Conservation (phyloP, 73 alveolate genomes). For the Durusdinium trenchii region DNA sequence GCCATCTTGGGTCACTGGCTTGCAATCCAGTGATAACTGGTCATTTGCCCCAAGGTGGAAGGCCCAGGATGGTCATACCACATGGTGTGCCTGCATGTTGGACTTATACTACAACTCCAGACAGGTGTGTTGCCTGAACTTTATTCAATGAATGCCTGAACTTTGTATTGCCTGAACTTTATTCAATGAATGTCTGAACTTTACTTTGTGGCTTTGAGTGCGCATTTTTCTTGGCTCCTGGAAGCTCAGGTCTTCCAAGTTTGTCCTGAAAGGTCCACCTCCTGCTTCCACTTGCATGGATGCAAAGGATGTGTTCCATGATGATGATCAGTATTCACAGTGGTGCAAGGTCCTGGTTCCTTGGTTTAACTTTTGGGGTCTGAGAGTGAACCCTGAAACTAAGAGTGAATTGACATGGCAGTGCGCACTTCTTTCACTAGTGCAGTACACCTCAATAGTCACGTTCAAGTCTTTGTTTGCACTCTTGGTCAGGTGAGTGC, state of each 20-base stretch:
- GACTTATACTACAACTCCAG: background rate
- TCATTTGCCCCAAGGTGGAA: background rate
- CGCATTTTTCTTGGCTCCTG: background rate
- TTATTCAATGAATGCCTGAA: background rate
- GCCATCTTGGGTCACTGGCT: background rate
- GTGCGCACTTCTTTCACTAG: background rate
- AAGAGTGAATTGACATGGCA: background rate
- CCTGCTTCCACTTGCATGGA: background rate
- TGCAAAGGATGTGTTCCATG: conserved; percentile 7
- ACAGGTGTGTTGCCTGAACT: background rate
- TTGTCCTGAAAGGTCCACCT: background rate
- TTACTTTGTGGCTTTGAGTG: background rate
- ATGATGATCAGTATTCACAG: background rate
- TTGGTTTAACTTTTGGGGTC: background rate
- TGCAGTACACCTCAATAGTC: background rate
- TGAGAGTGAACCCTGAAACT: background rate
- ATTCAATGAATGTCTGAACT: background rate
- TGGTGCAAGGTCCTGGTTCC: background rate
- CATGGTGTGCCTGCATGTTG: background rate
- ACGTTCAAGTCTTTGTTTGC: background rate
- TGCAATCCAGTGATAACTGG: background rate
- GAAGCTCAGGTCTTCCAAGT: background rate
- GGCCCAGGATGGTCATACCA: background rate
- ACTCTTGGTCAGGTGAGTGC: background rate
- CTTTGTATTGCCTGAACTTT: background rate